phyloP scores from a whole-genome alignment of 345 rosid species.

The Acer campestre region DNA sequence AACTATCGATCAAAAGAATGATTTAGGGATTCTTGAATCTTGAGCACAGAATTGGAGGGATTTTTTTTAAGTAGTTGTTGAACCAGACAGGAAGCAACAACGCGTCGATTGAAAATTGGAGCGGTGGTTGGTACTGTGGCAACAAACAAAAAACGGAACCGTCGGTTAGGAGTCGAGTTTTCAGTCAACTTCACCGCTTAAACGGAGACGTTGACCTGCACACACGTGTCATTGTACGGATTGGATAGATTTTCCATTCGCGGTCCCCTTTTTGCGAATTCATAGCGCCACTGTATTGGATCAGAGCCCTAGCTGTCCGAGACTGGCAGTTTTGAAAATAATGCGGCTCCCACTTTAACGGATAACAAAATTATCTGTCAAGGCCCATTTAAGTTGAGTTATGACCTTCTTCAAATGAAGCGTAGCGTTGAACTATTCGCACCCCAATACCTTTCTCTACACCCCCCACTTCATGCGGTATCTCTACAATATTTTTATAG shows the following conservation, averaged over 20 bases:
- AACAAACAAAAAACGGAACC: slow-evolving; percentile 12
- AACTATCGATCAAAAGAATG: not conserved
- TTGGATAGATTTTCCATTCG: not conserved
- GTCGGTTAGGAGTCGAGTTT: not conserved
- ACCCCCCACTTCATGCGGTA: not conserved
- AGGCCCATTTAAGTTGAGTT: not conserved
- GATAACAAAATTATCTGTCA: not conserved
- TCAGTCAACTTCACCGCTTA: slow-evolving; percentile 23
- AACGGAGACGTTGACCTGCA: slow-evolving; percentile 14
- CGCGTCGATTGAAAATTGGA: not conserved
- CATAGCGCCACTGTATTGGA: not conserved
- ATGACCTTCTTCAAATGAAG: not conserved
- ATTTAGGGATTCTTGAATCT: slow-evolving; percentile 2
- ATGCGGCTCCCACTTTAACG: not conserved
- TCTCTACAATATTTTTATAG: too few species aligned
- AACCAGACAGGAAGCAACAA: not conserved
- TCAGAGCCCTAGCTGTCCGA: not conserved
- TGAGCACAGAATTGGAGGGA: slow-evolving; percentile 1
- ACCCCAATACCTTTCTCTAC: not conserved
- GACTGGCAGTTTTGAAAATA: not conserved
- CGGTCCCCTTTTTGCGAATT: not conserved
- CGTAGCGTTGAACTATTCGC: not conserved
- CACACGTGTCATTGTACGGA: slow-evolving; percentile 24
- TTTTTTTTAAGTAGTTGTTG: not conserved
- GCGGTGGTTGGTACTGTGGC: not conserved